Conservation (phyloP, 2,329 filamentous ascomycete species). For the Scytalidium lignicola region DNA sequence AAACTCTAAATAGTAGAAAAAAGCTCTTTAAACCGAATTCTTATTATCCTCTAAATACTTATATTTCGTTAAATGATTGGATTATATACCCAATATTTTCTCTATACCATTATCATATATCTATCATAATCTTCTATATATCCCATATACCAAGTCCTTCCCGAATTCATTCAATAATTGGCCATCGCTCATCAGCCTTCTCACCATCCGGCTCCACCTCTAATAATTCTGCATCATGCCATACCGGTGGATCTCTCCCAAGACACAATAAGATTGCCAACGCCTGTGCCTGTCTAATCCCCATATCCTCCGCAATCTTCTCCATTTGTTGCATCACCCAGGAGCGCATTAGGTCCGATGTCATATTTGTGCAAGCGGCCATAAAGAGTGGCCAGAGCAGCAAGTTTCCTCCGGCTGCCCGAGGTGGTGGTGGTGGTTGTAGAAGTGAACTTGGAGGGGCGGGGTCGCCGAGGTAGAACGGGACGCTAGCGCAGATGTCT, state of each 20-base stretch:
- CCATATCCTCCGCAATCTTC: constrained; percentile 20
- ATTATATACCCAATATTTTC: too few relatives aligned
- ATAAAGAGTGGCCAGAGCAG: constrained; percentile 23
- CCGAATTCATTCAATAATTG: too few relatives aligned
- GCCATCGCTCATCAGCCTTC: constrained; percentile 1
- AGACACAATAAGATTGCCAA: constrained; percentile 10
- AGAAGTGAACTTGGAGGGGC: not conserved
- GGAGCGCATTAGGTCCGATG: constrained; percentile 17
- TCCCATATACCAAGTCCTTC: too few relatives aligned
- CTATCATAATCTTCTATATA: too few relatives aligned
- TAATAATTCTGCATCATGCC: not conserved
- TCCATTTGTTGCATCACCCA: constrained; percentile 20
- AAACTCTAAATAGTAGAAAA: too few relatives aligned
- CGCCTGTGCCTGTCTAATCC: constrained; percentile 19
- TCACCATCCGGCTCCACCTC: not conserved
- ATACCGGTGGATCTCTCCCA: not conserved
- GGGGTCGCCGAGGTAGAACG: constrained; percentile 15
- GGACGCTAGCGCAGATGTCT: constrained; percentile 22
- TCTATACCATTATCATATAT: too few relatives aligned
- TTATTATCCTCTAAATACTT: too few relatives aligned
- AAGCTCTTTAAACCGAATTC: too few relatives aligned
- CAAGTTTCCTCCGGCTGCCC: constrained; percentile 17
- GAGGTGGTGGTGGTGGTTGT: constrained; percentile 3
- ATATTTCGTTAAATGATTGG: too few relatives aligned
- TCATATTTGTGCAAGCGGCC: constrained; percentile 14